Evolutionary conservation across 1,284 basidiomycete genomes (phyloP).

Genomic region (Fomitopsis schrenkii): DNA sequence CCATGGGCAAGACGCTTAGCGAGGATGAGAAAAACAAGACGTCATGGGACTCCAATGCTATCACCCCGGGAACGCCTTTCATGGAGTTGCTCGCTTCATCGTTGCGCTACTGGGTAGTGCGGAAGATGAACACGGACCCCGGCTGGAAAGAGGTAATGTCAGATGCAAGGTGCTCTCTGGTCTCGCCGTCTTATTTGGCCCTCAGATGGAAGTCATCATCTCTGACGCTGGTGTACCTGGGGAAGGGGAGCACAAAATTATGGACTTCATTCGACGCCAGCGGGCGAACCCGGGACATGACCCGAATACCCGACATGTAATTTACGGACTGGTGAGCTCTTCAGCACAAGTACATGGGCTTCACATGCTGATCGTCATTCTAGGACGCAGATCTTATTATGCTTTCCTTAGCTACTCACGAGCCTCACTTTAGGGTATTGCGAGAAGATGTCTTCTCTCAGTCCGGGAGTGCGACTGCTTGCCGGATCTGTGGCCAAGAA

Average conservation of each 20-base stretch:
- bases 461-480: conserved; percentile 70
- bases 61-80: conserved; percentile 98
- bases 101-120: conserved; percentile 93
- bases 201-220: conserved; percentile 89
- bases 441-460: conserved; percentile 97
- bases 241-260: conserved; percentile 99
- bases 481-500: conserved; percentile 89
- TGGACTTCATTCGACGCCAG: conserved; percentile 96
- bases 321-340: conserved; percentile 85
- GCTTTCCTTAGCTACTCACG: conserved; percentile 97
- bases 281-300: conserved; percentile 85
- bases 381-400: conserved; percentile 99
- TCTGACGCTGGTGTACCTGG: conserved; percentile 97
- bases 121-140: conserved; percentile 93
- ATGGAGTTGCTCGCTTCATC: conserved; percentile 91
- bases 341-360: neutral
- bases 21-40: conserved; percentile 86
- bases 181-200: conserved; percentile 8
- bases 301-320: conserved; percentile 94
- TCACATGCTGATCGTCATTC: neutral
- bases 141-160: conserved; percentile 84
- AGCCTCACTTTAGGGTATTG: conserved; percentile 95
- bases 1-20: conserved; percentile 86
- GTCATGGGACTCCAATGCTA: conserved; percentile 97
- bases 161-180: neutral